Evolutionary conservation across 2,329 filamentous ascomycete genomes (phyloP), one percentile per base, ranked within the genome.

Genomic region (Alternaria incomplexa): DNA sequence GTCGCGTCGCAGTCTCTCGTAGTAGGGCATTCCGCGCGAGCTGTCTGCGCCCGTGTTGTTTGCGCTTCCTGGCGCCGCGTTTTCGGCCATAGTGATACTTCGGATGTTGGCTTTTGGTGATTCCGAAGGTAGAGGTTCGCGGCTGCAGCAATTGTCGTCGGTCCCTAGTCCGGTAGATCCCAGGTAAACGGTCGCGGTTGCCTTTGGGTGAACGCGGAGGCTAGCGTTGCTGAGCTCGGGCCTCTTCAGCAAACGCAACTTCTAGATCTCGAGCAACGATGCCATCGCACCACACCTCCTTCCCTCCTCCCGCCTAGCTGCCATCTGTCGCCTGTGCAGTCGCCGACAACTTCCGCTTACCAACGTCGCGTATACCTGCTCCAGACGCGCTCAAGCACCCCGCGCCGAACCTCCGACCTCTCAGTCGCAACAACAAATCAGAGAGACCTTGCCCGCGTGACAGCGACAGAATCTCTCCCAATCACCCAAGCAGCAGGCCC

Each of bases 1-100:
- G 61, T 91, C 89, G 61, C 86, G 85, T 62, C 90, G 86, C 51
- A 91, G 84, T 74, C 90, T 89, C 77, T 93, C 91, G 79, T 93
- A 93, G 81, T 91, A 93, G 17, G 90, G 89, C 55, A 82, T 76
- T 61, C 85, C 82, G 64, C 83, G 82, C 56, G 83, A 82, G 45
- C 83, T 81, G 68, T 87, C 85, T 26, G 80, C 75, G 17, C 72
- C 72, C 5, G 77, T 67, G 47, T 77, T 74, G 48, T 76, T 74
- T 22, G 77, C 69, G 56, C 78, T 76, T 55, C 70, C 66, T 11
- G 79, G 79, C 15, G 82, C 79, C 32, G 79, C 79, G 62, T 84
- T 87, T 67, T 86, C 85, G 32, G 83, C 73, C 85, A 86, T 86
- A 5, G 46, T 64, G n/a, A 28, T 32, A 28, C 17, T 26, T 53